These are phyloP conservation scores for Mallotus nudiflorus DNA, from an alignment of 345 rosid species.

Conservation along the genomic window DNA sequence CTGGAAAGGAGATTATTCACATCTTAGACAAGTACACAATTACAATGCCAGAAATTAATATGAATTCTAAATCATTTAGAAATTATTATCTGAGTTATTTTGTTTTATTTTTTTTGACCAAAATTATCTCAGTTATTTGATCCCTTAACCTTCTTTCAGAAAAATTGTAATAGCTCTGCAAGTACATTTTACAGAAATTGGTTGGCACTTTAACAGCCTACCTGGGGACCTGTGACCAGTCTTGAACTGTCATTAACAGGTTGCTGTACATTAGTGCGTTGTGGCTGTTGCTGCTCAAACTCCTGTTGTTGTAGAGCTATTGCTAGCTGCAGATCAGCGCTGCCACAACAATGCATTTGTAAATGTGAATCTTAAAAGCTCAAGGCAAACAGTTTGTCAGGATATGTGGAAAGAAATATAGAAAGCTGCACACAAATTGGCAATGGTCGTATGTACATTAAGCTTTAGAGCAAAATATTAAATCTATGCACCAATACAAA, in stretches of 20 bases:
- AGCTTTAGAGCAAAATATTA: slow-evolving; percentile 7
- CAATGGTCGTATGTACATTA: not conserved
- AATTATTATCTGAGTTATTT: not conserved
- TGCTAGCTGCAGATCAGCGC: slow-evolving; percentile 93
- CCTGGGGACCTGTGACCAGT: slow-evolving; percentile 89
- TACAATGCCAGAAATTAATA: not conserved
- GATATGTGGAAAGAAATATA: not conserved
- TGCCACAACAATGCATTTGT: slow-evolving; percentile 35
- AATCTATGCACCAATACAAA: not conserved
- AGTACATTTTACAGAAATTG: no score
- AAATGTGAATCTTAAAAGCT: not conserved
- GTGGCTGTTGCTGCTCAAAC: slow-evolving; percentile 74
- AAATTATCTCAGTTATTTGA: no score
- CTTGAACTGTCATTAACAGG: slow-evolving; percentile 50
- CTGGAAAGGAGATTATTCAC: no score
- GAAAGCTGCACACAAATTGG: not conserved
- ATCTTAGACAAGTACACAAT: not conserved
- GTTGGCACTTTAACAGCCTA: slow-evolving; percentile 15
- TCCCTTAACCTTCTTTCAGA: not conserved
- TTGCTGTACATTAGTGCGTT: slow-evolving; percentile 56
- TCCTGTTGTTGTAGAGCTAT: slow-evolving; percentile 98
- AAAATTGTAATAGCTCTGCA: not conserved
- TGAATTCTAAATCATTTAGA: not conserved
- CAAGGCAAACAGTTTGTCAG: not conserved
- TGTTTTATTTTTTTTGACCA: no score